Evolutionary conservation across 139 green algal genomes (phyloP).

Genomic region (Desmodesmus armatus): DNA sequence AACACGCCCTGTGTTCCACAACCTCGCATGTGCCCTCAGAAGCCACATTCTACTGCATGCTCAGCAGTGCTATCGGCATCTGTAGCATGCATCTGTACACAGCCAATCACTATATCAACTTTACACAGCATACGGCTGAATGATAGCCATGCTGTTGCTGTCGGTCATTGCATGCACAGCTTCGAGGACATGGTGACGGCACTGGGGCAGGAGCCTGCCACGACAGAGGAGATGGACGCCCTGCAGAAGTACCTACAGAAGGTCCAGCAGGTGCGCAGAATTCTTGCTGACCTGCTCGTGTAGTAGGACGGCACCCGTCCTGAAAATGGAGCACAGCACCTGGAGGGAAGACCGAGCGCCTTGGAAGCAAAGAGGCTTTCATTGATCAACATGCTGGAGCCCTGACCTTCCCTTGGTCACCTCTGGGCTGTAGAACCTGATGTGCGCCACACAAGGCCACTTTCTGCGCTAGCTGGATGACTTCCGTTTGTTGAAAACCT

Average conservation of each 20-base stretch:
- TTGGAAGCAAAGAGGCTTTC: neutral
- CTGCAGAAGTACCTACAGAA: slow-evolving; percentile 53
- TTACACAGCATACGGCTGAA: too few species aligned
- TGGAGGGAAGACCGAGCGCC: neutral
- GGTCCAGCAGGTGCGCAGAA: slow-evolving; percentile 36
- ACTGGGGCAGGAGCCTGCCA: slow-evolving; percentile 65
- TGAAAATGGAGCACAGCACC: too few species aligned
- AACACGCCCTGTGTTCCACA: too few species aligned
- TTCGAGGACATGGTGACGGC: slow-evolving; percentile 54
- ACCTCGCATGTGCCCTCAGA: too few species aligned
- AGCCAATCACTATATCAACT: too few species aligned
- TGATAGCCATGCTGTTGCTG: neutral
- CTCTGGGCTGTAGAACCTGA: too few species aligned
- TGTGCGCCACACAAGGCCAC: neutral
- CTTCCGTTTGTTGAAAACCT: neutral
- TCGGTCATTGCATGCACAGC: slow-evolving; percentile 49
- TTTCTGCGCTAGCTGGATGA: neutral
- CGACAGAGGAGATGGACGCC: slow-evolving; percentile 76
- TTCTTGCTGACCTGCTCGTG: neutral
- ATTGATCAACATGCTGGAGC: neutral
- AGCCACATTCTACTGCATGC: neutral
- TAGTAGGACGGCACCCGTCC: too few species aligned
- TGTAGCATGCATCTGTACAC: too few species aligned
- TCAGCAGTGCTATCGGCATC: neutral
- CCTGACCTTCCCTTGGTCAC: too few species aligned